A percentile compares a stretch with the other conserved stretches of the same genome.
Conservation (phyloP, 164 flowering plant species). For the Tetracentron sinense region DNA sequence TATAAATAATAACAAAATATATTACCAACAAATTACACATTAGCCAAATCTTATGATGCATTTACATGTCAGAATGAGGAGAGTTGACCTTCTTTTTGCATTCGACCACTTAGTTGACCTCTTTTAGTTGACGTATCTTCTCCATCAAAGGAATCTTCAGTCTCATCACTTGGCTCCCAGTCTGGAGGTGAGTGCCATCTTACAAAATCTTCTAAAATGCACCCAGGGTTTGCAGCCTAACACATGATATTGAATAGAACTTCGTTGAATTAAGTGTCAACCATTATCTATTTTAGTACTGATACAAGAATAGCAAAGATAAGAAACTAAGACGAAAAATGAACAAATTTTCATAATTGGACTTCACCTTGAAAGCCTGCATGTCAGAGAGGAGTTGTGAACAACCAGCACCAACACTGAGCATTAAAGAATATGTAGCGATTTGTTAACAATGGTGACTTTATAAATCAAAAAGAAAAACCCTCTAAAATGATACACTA, state of each 20-base stretch:
- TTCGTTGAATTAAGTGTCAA: background rate
- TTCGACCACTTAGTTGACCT: conserved; percentile 85
- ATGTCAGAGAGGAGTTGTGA: conserved; percentile 98
- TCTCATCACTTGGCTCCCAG: conserved; percentile 59
- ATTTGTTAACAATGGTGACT: conserved; percentile 13
- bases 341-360: background rate
- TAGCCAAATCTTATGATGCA: background rate
- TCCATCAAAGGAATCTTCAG: conserved; percentile 29
- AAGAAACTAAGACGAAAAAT: background rate
- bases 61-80: background rate
- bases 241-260: conserved; percentile 11
- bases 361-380: conserved; percentile 95
- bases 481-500: background rate
- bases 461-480: background rate
- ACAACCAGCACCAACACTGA: conserved; percentile 98
- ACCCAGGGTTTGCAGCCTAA: conserved; percentile 99
- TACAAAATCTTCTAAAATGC: conserved; percentile 92
- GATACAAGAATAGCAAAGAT: background rate
- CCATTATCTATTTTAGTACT: background rate
- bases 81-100: conserved; percentile 84
- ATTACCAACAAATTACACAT: background rate
- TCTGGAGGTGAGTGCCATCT: conserved; percentile 99
- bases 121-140: conserved; percentile 37
- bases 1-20: background rate
- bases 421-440: conserved; percentile 15